A percentile compares a stretch with the other conserved stretches of the same genome.
Evolutionary conservation across 2,329 filamentous ascomycete species (phyloP).

Genomic region (Botrytis deweyae): DNA sequence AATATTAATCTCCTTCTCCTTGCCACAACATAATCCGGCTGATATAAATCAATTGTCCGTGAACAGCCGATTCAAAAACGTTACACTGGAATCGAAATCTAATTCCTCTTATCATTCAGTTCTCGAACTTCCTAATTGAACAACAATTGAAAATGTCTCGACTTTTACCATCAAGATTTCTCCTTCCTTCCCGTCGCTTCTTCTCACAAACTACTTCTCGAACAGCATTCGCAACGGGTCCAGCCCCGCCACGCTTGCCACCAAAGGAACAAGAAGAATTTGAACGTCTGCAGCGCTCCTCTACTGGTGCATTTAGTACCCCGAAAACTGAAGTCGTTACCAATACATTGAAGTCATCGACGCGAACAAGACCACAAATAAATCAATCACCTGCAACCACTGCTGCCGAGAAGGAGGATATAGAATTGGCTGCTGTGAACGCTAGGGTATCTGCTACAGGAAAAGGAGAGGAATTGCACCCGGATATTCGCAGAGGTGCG

Average conservation of each 20-base stretch:
- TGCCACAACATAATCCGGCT: not conserved
- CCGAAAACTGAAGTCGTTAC: conserved; percentile 40
- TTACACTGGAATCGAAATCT: not conserved
- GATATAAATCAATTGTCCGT: not conserved
- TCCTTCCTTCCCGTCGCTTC: conserved; percentile 35
- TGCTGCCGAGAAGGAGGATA: conserved; percentile 29
- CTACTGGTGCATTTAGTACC: conserved; percentile 74
- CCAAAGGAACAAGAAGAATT: conserved; percentile 88
- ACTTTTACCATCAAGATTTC: conserved; percentile 32
- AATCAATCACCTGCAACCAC: conserved; percentile 48
- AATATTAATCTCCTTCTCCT: not conserved
- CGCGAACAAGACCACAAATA: conserved; percentile 42
- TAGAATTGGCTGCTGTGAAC: conserved; percentile 37
- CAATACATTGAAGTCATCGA: conserved; percentile 34
- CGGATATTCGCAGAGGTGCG: conserved; percentile 71
- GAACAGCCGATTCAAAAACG: not conserved
- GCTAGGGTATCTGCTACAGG: conserved; percentile 53
- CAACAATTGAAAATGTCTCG: conserved; percentile 32
- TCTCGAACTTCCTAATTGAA: not conserved
- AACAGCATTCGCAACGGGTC: conserved; percentile 50
- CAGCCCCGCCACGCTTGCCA: conserved; percentile 81
- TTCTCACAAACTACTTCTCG: conserved; percentile 34
- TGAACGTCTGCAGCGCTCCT: conserved; percentile 78
- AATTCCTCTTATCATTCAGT: not conserved
- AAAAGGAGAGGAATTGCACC: conserved; percentile 65